These are phyloP conservation scores for Purshia tridentata DNA, from an alignment of 306 rosid genomes.

Conservation along the genomic window DNA sequence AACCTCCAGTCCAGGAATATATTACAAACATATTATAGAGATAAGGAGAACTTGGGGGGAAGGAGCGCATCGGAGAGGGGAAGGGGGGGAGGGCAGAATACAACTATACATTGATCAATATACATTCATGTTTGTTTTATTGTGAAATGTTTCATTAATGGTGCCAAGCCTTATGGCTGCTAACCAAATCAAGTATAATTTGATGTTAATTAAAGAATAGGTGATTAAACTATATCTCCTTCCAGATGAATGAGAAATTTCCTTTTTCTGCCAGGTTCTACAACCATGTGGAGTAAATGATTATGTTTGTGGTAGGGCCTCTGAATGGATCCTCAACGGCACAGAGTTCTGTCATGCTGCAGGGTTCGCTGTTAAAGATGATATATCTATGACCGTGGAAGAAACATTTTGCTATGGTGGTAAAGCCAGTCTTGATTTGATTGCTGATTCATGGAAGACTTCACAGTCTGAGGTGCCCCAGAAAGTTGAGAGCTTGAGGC, in stretches of 20 bases:
- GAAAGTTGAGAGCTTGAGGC: conserved; percentile 34
- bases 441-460: conserved; percentile 77
- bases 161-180: neutral
- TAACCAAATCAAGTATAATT: neutral
- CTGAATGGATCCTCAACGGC: conserved; percentile 89
- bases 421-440: conserved; percentile 64
- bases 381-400: conserved; percentile 26
- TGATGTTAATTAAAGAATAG: neutral
- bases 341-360: conserved; percentile 85
- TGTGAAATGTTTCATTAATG: neutral
- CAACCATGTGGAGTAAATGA: conserved; percentile 96
- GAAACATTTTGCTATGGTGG: conserved; percentile 78
- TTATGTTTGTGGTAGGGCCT: conserved; percentile 95
- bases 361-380: conserved; percentile 72
- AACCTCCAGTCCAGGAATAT: neutral
- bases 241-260: conserved; percentile 5
- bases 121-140: too few species aligned
- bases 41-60: neutral
- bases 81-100: neutral
- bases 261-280: conserved; percentile 56
- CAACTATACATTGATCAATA: too few species aligned
- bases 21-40: too few species aligned
- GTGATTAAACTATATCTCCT: conserved; percentile 14
- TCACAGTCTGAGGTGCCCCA: conserved; percentile 39
- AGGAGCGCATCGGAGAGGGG: neutral